These are phyloP conservation scores for Tetrapisispora phaffii DNA, from an alignment of 805 yeast genomes.

Conservation along the genomic window DNA sequence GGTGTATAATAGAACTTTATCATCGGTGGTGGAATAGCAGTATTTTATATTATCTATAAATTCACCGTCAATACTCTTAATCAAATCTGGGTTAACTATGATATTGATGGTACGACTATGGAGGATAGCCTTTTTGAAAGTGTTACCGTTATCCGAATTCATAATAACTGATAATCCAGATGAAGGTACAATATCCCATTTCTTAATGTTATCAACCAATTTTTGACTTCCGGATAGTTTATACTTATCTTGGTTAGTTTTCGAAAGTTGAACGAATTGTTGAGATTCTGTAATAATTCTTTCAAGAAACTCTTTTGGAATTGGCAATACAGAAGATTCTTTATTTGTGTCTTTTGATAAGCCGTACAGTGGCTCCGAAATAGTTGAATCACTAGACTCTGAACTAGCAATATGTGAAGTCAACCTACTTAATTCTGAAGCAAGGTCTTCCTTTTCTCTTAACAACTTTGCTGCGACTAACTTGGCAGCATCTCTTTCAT, in stretches of 20 bases:
- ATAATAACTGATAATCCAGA: not conserved
- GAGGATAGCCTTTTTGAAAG: not conserved
- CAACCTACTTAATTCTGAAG: constrained; percentile 50
- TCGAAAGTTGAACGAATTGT: constrained; percentile 1
- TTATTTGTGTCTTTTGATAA: not conserved
- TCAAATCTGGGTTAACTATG: not conserved
- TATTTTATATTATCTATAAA: not conserved
- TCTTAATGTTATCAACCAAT: not conserved
- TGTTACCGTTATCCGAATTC: not conserved
- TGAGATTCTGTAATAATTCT: constrained; percentile 1
- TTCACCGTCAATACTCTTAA: not conserved
- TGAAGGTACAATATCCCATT: not conserved
- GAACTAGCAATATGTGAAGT: constrained; percentile 26
- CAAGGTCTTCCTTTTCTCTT: constrained; percentile 69
- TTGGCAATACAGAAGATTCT: not conserved
- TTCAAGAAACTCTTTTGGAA: constrained; percentile 2
- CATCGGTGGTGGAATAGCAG: not conserved
- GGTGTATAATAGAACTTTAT: not conserved
- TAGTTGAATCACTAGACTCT: constrained; percentile 24
- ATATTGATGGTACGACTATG: not conserved
- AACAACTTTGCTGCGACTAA: constrained; percentile 69
- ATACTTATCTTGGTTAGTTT: constrained; percentile 1
- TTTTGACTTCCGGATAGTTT: not conserved
- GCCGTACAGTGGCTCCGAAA: not conserved
- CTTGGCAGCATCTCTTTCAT: constrained; percentile 84